Evolutionary conservation across 495 filamentous ascomycete species (phyloP).

Genomic region (Gamarada debralockiae): DNA sequence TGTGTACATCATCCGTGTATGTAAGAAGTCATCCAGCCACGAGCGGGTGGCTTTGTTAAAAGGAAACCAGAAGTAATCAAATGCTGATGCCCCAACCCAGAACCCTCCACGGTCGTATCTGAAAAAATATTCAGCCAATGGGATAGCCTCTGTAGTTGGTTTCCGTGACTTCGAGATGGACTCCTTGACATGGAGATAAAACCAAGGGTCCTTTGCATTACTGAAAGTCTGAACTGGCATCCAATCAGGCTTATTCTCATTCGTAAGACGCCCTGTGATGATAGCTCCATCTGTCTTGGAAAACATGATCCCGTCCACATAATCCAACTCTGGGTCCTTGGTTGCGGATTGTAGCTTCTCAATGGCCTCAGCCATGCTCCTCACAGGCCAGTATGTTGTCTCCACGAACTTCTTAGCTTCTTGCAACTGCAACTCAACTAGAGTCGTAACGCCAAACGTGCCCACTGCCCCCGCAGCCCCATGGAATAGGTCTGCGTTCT

Average conservation of each 20-base stretch:
- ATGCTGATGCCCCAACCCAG: constrained; percentile 54
- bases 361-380: constrained; percentile 39
- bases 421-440: constrained; percentile 51
- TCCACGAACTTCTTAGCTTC: constrained; percentile 51
- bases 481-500: constrained; percentile 40
- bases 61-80: constrained; percentile 52
- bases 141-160: constrained; percentile 40
- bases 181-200: constrained; percentile 45
- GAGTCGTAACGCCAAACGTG: constrained; percentile 50
- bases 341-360: constrained; percentile 21
- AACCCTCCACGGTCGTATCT: constrained; percentile 58
- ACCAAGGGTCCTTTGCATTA: constrained; percentile 49
- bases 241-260: constrained; percentile 23
- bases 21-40: constrained; percentile 59
- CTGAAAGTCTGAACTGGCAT: constrained; percentile 36
- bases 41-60: constrained; percentile 52
- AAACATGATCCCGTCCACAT: constrained; percentile 48
- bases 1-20: constrained; percentile 61
- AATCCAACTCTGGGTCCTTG: constrained; percentile 30
- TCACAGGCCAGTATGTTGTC: constrained; percentile 47
- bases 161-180: constrained; percentile 13
- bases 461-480: constrained; percentile 55
- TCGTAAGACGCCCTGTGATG: constrained; percentile 45
- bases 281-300: constrained; percentile 46
- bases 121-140: constrained; percentile 54